A percentile compares a stretch with the other conserved stretches of the same genome.
Evolutionary conservation across 768 basidiomycete species (phyloP).

Genomic region (Clitopilus hobsonii): DNA sequence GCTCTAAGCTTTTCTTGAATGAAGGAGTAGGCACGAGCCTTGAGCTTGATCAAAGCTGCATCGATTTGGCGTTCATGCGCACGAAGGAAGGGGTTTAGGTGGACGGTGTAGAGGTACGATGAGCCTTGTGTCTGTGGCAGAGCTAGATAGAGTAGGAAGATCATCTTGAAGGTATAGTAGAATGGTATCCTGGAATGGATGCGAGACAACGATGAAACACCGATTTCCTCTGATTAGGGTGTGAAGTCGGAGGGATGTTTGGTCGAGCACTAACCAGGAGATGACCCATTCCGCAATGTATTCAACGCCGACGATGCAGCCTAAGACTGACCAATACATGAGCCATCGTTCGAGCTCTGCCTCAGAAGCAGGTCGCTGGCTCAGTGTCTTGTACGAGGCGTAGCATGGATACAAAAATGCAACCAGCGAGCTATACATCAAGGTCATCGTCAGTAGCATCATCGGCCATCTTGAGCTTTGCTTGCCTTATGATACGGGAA

Average conservation of each 20-base stretch:
- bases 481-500: conserved; percentile 45
- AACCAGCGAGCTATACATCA: conserved; percentile 47
- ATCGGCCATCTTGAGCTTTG: background rate
- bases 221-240: conserved; percentile 6
- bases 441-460: background rate
- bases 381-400: conserved; percentile 93
- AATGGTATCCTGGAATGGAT: conserved; percentile 70
- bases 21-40: conserved; percentile 54
- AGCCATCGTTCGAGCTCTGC: conserved; percentile 89
- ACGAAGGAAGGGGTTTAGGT: conserved; percentile 81
- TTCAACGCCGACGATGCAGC: conserved; percentile 78
- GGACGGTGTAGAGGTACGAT: conserved; percentile 74
- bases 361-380: conserved; percentile 80
- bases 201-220: conserved; percentile 1
- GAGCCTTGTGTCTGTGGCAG: conserved; percentile 89
- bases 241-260: background rate
- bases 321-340: conserved; percentile 94
- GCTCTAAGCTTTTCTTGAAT: conserved; percentile 58
- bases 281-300: conserved; percentile 84
- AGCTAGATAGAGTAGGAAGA: conserved; percentile 86
- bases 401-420: conserved; percentile 93
- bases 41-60: conserved; percentile 62
- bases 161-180: conserved; percentile 76
- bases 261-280: conserved; percentile 59
- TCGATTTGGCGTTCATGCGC: conserved; percentile 86